phyloP scores from a whole-genome alignment of 78 protist species.

The Protostelium mycophagum region DNA sequence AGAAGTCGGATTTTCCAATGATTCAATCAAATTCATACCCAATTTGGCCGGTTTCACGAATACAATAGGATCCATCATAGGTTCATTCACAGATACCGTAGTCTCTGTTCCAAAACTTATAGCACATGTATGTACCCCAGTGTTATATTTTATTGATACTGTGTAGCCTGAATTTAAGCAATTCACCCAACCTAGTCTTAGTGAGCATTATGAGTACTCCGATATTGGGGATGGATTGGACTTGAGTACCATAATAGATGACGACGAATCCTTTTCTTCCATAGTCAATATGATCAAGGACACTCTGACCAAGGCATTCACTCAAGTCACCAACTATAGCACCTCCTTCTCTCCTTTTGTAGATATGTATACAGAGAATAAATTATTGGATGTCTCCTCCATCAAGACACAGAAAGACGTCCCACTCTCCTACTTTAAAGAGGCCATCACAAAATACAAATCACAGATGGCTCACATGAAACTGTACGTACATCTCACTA shows the following conservation, averaged over 20 bases:
- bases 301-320: background rate
- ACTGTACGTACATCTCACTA: background rate
- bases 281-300: background rate
- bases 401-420: background rate
- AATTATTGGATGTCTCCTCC: background rate
- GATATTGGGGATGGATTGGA: background rate
- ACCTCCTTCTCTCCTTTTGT: background rate
- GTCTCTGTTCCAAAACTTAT: constrained; percentile 8
- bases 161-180: constrained; percentile 4
- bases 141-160: background rate
- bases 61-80: background rate
- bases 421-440: constrained; percentile 11
- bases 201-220: constrained; percentile 2
- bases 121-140: background rate
- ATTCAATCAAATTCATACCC: background rate
- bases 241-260: background rate
- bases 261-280: background rate
- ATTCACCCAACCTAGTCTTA: constrained; percentile 2
- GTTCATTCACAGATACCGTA: constrained; percentile 12
- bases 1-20: background rate
- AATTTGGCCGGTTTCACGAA: background rate
- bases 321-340: background rate
- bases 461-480: background rate
- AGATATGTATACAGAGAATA: background rate
- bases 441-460: constrained; percentile 5